Evolutionary conservation across 208 protist genomes (phyloP), one percentile per base, ranked within the genome.

Genomic region (Strigomonas culicis): DNA sequence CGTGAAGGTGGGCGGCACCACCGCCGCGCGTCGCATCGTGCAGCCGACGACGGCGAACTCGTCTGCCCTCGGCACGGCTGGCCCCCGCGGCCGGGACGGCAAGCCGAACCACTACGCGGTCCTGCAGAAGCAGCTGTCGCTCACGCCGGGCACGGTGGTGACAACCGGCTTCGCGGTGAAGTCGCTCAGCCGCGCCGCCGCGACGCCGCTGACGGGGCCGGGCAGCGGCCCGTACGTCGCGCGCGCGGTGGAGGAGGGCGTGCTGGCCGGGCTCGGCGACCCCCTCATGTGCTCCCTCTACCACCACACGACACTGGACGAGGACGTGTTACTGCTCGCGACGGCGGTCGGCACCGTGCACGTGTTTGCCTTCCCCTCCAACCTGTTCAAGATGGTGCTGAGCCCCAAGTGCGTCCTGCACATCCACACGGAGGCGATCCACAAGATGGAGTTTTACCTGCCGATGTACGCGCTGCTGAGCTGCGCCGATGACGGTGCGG

Each of bases 301-400:
- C 63, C 69, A 82, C 58, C 75, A 80, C 64, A 79, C 84, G 0
- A 59, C 57, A 4, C 53, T 87, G 2, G 72, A 82, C 15, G 84
- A 94, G 50, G 88, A 94, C 15, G 69, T 83, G 53, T 27, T 94
- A 39, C 68, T 94, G 47, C 65, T 94, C n/a, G 84, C 70, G 25
- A 91, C 83, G 6, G 68, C 53, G 31, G 62, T 49, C 2, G 88
- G 88, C n/a, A 74, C 84, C 41, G 79, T 90, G 4, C 77, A 79
- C 58, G 72, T 91, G 57, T 91, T 85, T 30, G 63, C 66, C 30
- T 60, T 90, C 32, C 75, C 77, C 2, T 34, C 56, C 44, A 73
- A 59, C 28, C 53, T 21, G n/a, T 21, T 43, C 46, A 64, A 63
- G 15, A 63, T 64, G 41, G 80, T 90, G n/a, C 59, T 90, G 11